Base-by-base conservation (phyloP, 139 green algal species). In the Choricystis sp. region DNA sequence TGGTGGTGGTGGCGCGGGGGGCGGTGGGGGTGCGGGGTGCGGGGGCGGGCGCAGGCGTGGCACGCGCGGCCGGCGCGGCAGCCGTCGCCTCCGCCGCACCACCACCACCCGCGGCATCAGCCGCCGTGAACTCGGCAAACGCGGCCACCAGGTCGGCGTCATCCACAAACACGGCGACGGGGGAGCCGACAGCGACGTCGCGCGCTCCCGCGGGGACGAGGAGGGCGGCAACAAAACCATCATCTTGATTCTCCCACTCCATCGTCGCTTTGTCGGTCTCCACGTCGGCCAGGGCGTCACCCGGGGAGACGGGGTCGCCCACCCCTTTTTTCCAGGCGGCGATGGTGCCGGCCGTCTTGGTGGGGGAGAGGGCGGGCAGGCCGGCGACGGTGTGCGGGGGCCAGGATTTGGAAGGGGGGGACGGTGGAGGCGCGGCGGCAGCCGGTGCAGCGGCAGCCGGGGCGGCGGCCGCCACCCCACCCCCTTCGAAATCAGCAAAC, bases 211-310 rank as follows among this genome's bases (percentile, higher is more conserved):
- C 75, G 14, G 60, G 55, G n/a, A 79, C 49, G n/a, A 89, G 75
- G 27, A 89, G 78, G 70, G 81, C 81, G 27, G 82, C 81, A 16
- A 87, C 40, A 66, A 66, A 86, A 25, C 82, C 82, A 3, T 89
- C 82, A 56, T 87, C 82, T 71, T 83, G 68, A 29, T 27, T 58
- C 64, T 83, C 78, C 73, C 77, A 78, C 49, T 70, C 74, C 40
- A 85, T 76, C 24, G 72, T 80, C 31, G 77, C 83, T 76, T 94
- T 99, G 73, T 99, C 93, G 3, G 90, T 97, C 72, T 97, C 89
- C 23, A 97, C 72, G 62, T 96, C 85, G 3, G 85, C 86, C 2
- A 95, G 64, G 20, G 89, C 71, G 72, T 89, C 84, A 2, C 84
- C 84, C 16, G 80, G 67, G 9, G 72, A 49, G 31, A 91, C 71